phyloP scores from a whole-genome alignment of 495 filamentous ascomycete species.

The Penicillium paradoxum region DNA sequence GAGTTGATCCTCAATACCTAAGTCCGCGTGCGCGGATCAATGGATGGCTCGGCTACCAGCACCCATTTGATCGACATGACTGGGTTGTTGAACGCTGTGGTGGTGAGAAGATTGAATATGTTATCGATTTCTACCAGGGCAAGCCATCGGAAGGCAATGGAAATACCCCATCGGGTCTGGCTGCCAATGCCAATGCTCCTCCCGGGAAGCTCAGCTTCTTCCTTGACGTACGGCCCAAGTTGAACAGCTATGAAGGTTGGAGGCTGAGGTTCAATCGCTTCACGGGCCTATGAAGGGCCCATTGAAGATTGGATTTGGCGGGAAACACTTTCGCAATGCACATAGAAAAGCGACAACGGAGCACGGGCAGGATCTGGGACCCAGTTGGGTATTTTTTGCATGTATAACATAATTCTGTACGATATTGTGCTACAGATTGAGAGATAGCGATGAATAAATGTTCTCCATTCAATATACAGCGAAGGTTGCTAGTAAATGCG shows the following conservation, averaged over 20 bases:
- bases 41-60: slow-evolving; percentile 76
- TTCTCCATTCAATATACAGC: slow-evolving; percentile 22
- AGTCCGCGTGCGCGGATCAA: slow-evolving; percentile 80
- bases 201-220: slow-evolving; percentile 80
- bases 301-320: background rate
- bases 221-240: slow-evolving; percentile 89
- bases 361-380: slow-evolving; percentile 21
- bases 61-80: slow-evolving; percentile 93
- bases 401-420: slow-evolving; percentile 42
- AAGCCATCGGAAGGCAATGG: slow-evolving; percentile 36
- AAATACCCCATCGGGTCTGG: slow-evolving; percentile 24
- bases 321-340: slow-evolving; percentile 10
- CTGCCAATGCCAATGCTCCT: slow-evolving; percentile 43
- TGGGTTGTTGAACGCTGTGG: slow-evolving; percentile 90
- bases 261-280: slow-evolving; percentile 70
- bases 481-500: background rate
- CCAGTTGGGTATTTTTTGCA: slow-evolving; percentile 32
- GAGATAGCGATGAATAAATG: slow-evolving; percentile 14
- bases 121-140: slow-evolving; percentile 96
- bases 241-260: slow-evolving; percentile 86
- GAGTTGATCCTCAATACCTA: slow-evolving; percentile 57
- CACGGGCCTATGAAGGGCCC: slow-evolving; percentile 46
- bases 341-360: slow-evolving; percentile 29
- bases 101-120: slow-evolving; percentile 83
- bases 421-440: slow-evolving; percentile 24